A percentile compares a stretch with the other conserved stretches of the same genome.
Conservation (phyloP, 129 eudicot species). For the Gnaphalium uliginosum region DNA sequence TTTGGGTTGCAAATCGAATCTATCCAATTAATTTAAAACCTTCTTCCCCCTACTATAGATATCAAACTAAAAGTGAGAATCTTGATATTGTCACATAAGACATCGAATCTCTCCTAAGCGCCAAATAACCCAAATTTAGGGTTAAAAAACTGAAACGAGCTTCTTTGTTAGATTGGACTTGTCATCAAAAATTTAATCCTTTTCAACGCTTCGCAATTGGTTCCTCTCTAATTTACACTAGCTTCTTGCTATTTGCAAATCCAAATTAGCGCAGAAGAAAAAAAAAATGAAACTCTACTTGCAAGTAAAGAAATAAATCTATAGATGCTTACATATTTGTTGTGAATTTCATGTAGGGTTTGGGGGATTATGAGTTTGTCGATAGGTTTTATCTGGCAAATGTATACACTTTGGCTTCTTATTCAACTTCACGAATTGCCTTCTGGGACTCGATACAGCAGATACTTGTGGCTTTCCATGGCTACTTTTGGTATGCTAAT, state of each 20-base stretch:
- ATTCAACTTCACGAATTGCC: slow-evolving; percentile 54
- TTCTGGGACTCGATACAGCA: slow-evolving; percentile 54
- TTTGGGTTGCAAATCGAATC: no score
- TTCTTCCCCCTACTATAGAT: no score
- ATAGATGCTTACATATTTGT: background rate
- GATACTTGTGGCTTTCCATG: slow-evolving; percentile 56
- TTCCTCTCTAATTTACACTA: no score
- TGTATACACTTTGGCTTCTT: slow-evolving; percentile 53
- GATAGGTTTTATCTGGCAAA: slow-evolving; percentile 51
- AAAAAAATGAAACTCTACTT: background rate
- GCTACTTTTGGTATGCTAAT: slow-evolving; percentile 53
- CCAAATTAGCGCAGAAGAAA: background rate
- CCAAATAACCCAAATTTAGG: no score
- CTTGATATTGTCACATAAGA: no score
- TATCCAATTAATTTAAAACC: no score
- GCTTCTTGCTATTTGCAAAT: no score
- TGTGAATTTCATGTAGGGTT: slow-evolving; percentile 37
- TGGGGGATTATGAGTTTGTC: slow-evolving; percentile 56
- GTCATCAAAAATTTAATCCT: background rate
- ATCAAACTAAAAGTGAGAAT: no score
- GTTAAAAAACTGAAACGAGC: background rate
- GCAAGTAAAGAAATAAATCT: background rate
- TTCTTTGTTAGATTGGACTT: background rate
- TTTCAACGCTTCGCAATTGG: no score
- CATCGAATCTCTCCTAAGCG: no score